Percentiles rank a stretch among this genome's conserved stretches.
phyloP scores from a whole-genome alignment of 2,329 filamentous ascomycete species.

The Fusarium buxicola region DNA sequence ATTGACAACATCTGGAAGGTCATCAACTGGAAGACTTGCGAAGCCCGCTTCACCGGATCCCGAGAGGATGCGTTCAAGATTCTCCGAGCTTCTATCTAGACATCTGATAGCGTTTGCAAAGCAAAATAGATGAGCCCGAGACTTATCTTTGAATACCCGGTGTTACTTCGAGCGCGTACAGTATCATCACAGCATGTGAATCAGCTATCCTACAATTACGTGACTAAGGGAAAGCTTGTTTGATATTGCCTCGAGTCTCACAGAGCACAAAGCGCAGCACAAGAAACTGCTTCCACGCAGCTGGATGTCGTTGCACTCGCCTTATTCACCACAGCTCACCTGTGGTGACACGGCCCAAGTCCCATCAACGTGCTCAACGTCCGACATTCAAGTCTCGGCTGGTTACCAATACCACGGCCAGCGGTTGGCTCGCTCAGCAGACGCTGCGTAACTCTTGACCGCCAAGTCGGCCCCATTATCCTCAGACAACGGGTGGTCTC shows the following conservation, averaged over 20 bases:
- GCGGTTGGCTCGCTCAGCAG: slow-evolving; percentile 29
- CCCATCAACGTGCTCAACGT: slow-evolving; percentile 35
- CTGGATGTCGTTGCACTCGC: neutral
- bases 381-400: slow-evolving; percentile 41
- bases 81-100: slow-evolving; percentile 56
- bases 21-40: slow-evolving; percentile 80
- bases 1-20: slow-evolving; percentile 82
- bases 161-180: neutral
- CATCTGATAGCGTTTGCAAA: neutral
- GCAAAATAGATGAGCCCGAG: neutral
- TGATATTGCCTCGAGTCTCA: neutral
- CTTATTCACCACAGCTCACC: neutral
- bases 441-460: slow-evolving; percentile 28
- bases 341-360: slow-evolving; percentile 11
- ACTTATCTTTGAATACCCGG: neutral
- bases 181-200: neutral
- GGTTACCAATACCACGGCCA: slow-evolving; percentile 22
- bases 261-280: neutral
- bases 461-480: slow-evolving; percentile 12
- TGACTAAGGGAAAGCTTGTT: neutral
- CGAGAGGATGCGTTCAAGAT: slow-evolving; percentile 60
- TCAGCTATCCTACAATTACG: neutral
- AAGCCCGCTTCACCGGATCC: slow-evolving; percentile 68
- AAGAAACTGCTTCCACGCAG: neutral
- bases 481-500: neutral